Conservation (phyloP, 129 eudicot species). For the Smallanthus sonchifolius region DNA sequence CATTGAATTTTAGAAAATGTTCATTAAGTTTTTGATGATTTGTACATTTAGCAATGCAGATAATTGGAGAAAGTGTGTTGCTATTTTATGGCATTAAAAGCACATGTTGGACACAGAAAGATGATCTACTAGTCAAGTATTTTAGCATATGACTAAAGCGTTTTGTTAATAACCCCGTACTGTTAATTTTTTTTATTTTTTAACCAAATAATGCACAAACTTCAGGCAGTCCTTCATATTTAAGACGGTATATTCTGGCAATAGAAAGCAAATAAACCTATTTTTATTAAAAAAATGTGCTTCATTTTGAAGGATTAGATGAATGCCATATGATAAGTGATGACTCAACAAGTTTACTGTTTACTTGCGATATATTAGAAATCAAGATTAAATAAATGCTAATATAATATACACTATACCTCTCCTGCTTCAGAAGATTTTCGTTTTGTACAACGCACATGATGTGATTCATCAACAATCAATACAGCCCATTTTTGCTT, state of each 20-base stretch:
- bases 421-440: conserved; percentile 62
- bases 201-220: neutral
- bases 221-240: neutral
- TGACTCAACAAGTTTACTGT: conserved; percentile 10
- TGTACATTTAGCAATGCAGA: neutral
- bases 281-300: neutral
- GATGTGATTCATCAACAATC: conserved; percentile 98
- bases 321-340: neutral
- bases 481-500: conserved; percentile 71
- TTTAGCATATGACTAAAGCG: neutral
- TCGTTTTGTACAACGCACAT: conserved; percentile 76
- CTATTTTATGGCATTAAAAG: neutral
- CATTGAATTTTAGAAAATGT: neutral
- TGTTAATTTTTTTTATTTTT: neutral
- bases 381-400: neutral
- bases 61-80: neutral
- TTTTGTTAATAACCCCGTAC: conserved; percentile 8
- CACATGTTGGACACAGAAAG: neutral
- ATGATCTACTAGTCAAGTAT: conserved; percentile 2
- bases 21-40: neutral
- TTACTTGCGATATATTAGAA: neutral
- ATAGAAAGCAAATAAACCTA: neutral
- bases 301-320: neutral
- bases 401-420: conserved; percentile 40
- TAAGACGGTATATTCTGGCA: neutral